Evolutionary conservation across 306 rosid species (phyloP), one percentile per base, ranked within the genome.

Genomic region (Styphnolobium japonicum): DNA sequence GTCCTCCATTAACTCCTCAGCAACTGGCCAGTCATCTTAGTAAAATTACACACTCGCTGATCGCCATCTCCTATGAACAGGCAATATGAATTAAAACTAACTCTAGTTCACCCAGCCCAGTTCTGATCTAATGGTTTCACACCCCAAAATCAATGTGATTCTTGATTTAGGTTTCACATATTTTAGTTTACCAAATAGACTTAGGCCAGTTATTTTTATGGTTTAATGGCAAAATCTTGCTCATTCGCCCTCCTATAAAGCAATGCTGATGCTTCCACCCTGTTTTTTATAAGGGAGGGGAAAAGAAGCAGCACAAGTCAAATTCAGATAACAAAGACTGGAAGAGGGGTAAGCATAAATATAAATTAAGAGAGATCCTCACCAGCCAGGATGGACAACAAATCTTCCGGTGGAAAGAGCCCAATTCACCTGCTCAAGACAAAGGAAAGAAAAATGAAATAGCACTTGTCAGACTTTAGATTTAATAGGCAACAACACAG

Each of bases 261-360:
- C 92, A 96, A 86, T 76, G 99, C 90, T 2, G 99, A 96, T 80
- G 99, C 99, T 87, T 96, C 99, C 87, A 96, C 93, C 99, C 99
- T 96, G 98, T 81, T 84, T 80, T 80, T 52, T 25, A 15, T 14
- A 9, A 21, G 71, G 67, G 29, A 3, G n/a, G 65, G 63, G 52
- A 67, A 39, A 27, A 80, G 75, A 70, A 70, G 80, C 48, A 37
- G 29, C 46, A 81, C 66, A 76, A 10, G 84, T 88, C 82, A 85
- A 63, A 78, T 18, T 60, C 75, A 23, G 31, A 49, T 67, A 16
- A 33, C 10, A 37, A 7, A 29, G 33, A 15, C 10, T 0, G 40
- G 25, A 52, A 10, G 48, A 29, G 22, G 12, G 56, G 49, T 33
- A 73, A 68, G 11, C 21, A 80, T 27, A 65, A 60, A 14, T 67